These are phyloP conservation scores for Singerocomus inundabilis DNA, from an alignment of 1,284 basidiomycete genomes.

Conservation along the genomic window DNA sequence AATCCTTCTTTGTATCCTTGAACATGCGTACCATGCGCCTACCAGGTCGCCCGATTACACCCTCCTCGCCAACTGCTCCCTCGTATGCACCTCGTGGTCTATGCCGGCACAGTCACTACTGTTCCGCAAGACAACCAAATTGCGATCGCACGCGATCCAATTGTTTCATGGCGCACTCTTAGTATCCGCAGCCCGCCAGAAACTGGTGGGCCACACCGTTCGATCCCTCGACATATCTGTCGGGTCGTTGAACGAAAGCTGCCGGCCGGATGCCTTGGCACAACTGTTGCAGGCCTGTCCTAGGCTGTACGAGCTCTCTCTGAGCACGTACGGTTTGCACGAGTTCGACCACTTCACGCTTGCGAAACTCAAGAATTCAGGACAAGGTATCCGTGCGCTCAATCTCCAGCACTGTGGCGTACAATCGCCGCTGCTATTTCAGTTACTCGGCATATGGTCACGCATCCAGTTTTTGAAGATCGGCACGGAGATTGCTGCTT, in stretches of 20 bases:
- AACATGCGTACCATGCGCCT: constrained; percentile 36
- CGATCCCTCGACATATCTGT: constrained; percentile 27
- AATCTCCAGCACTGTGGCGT: constrained; percentile 38
- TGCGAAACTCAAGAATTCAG: constrained; percentile 27
- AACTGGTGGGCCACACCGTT: constrained; percentile 16
- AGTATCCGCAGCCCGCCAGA: constrained; percentile 15
- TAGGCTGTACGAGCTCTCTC: constrained; percentile 39
- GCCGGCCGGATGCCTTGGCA: constrained; percentile 21
- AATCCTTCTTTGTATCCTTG: constrained; percentile 45
- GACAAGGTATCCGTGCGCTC: constrained; percentile 37
- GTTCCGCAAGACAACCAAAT: constrained; percentile 33
- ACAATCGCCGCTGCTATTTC: constrained; percentile 46
- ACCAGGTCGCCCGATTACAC: constrained; percentile 32
- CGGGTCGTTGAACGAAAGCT: constrained; percentile 10
- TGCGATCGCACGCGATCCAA: constrained; percentile 4
- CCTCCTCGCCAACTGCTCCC: constrained; percentile 36
- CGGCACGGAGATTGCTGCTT: constrained; percentile 39
- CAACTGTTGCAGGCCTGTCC: constrained; percentile 34
- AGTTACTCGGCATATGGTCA: constrained; percentile 42
- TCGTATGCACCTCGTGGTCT: constrained; percentile 41
- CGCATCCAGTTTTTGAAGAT: constrained; percentile 41
- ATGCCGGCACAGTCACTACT: constrained; percentile 41
- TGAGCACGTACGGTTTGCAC: constrained; percentile 33
- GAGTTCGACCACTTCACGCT: constrained; percentile 28
- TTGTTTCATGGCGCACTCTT: constrained; percentile 18